A percentile compares a stretch with the other conserved stretches of the same genome.
These are phyloP conservation scores for Coemansia reversa DNA, from an alignment of 192 early-diverging fungal species.

Conservation along the genomic window DNA sequence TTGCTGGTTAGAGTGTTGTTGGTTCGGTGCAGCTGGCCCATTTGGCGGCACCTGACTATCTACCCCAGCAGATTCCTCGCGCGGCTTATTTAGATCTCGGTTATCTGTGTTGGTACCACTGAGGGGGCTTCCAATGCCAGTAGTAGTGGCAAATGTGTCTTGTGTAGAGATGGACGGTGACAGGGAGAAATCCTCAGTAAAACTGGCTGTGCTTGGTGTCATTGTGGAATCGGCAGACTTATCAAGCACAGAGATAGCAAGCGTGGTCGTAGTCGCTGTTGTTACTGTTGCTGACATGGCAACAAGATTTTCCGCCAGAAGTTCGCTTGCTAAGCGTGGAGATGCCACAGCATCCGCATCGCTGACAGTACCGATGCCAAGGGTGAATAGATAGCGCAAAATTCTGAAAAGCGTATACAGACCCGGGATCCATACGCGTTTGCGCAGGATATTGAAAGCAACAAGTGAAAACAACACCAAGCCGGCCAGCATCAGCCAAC, in stretches of 20 bases:
- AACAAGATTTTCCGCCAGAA: background rate
- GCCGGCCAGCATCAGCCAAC: slow-evolving; percentile 50
- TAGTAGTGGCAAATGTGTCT: slow-evolving; percentile 16
- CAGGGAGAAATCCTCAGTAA: background rate
- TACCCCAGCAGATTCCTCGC: background rate
- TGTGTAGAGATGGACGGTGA: background rate
- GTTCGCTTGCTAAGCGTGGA: background rate
- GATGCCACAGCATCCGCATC: background rate
- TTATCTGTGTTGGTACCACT: background rate
- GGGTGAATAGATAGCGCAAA: slow-evolving; percentile 20
- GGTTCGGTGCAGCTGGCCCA: background rate
- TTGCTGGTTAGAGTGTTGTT: background rate
- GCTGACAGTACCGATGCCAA: background rate
- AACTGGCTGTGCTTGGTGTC: background rate
- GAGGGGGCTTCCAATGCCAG: background rate
- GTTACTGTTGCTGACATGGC: background rate
- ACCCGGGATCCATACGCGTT: slow-evolving; percentile 52
- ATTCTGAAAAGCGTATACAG: slow-evolving; percentile 27
- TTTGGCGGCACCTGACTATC: background rate
- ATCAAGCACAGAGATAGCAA: background rate
- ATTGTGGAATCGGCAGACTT: background rate
- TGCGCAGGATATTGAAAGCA: slow-evolving; percentile 47
- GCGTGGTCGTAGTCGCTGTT: background rate
- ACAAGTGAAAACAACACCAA: slow-evolving; percentile 44
- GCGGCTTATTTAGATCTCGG: no score